phyloP scores from a whole-genome alignment of 2,329 filamentous ascomycete species.

The Ophiocordyceps australis region DNA sequence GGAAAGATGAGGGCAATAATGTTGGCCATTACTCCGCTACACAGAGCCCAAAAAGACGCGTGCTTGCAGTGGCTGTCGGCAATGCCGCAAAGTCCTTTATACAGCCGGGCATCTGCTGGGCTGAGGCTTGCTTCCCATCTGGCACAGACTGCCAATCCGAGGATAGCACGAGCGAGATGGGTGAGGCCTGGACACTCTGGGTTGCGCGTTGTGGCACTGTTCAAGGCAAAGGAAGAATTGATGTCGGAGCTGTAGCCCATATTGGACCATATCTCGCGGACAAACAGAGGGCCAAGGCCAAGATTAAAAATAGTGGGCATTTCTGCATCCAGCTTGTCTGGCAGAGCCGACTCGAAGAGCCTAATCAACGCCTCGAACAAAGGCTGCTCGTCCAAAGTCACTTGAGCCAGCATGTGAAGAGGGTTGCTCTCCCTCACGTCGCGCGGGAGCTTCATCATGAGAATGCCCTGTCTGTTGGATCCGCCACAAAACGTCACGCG shows the following conservation, averaged over 20 bases:
- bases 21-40: constrained; percentile 28
- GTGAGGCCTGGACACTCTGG: constrained; percentile 55
- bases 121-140: constrained; percentile 51
- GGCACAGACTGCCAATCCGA: constrained; percentile 55
- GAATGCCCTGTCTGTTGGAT: constrained; percentile 67
- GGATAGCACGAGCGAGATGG: constrained; percentile 50
- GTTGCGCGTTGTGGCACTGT: constrained; percentile 50
- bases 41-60: constrained; percentile 32
- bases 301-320: constrained; percentile 22
- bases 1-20: constrained; percentile 23
- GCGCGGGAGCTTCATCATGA: constrained; percentile 51
- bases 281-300: constrained; percentile 25
- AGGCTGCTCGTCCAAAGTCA: constrained; percentile 8
- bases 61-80: constrained; percentile 17
- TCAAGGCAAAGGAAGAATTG: constrained; percentile 52
- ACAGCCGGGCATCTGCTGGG: constrained; percentile 24
- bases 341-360: constrained; percentile 22
- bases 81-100: constrained; percentile 21
- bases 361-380: constrained; percentile 17
- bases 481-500: constrained; percentile 72
- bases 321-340: constrained; percentile 13
- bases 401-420: constrained; percentile 21
- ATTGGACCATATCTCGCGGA: constrained; percentile 30
- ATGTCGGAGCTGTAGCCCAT: constrained; percentile 27
- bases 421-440: constrained; percentile 46